Evolutionary conservation across 306 rosid genomes (phyloP).

Genomic region (Fragaria iinumae): DNA sequence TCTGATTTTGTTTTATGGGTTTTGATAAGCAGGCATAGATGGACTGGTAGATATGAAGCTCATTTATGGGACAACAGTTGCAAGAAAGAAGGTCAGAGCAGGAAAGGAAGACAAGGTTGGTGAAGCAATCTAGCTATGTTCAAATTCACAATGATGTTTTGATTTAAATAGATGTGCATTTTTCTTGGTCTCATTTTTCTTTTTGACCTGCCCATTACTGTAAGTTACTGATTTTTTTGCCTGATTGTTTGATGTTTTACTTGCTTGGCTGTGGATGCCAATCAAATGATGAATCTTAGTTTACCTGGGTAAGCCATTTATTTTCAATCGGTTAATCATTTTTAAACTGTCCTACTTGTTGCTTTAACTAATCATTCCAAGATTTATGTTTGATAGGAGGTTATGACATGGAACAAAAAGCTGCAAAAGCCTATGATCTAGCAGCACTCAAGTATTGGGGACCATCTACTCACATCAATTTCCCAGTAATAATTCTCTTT

Average conservation of each 20-base stretch:
- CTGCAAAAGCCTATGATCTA: slow-evolving; percentile 90
- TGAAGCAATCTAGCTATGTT: not conserved
- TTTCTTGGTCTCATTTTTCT: slow-evolving; percentile 16
- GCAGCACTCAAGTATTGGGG: slow-evolving; percentile 99
- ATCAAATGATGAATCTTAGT: slow-evolving; percentile 50
- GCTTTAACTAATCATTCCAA: slow-evolving; percentile 35
- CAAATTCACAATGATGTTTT: slow-evolving; percentile 4
- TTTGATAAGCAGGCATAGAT: slow-evolving; percentile 67
- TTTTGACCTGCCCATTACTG: slow-evolving; percentile 9
- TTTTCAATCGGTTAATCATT: not conserved
- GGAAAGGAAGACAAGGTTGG: slow-evolving; percentile 97
- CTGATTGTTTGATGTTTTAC: slow-evolving; percentile 5
- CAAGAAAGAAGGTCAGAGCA: slow-evolving; percentile 93
- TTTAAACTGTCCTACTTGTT: slow-evolving; percentile 7
- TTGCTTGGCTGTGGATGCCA: slow-evolving; percentile 37
- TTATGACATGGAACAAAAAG: slow-evolving; percentile 94
- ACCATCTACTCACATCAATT: slow-evolving; percentile 87
- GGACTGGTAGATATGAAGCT: slow-evolving; percentile 97
- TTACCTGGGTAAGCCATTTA: slow-evolving; percentile 68
- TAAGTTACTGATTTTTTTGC: slow-evolving; percentile 13
- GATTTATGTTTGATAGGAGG: slow-evolving; percentile 64
- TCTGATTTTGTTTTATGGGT: slow-evolving; percentile 22
- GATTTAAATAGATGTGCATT: slow-evolving; percentile 7
- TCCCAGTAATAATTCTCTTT: slow-evolving; percentile 53
- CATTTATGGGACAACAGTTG: slow-evolving; percentile 95